Conservation (phyloP, 305 asterid genomes). For the Striga hermonthica region DNA sequence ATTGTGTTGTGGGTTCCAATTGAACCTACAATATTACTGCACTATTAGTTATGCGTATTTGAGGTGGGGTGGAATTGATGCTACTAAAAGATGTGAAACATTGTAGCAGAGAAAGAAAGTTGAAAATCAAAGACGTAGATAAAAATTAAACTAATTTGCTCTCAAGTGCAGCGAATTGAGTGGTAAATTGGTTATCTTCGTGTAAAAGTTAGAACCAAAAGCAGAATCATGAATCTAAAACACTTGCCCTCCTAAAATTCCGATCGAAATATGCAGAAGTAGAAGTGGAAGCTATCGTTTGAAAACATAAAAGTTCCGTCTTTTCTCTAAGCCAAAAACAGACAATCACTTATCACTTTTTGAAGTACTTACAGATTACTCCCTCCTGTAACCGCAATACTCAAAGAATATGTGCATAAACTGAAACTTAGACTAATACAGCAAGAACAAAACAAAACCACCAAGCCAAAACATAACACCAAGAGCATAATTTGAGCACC, state of each 20-base stretch:
- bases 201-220: background rate
- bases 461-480: background rate
- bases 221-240: background rate
- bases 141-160: background rate
- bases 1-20: slow-evolving; percentile 77
- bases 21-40: slow-evolving; percentile 59
- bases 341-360: background rate
- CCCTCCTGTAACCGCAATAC: background rate
- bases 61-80: background rate
- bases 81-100: background rate
- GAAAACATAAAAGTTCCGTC: background rate
- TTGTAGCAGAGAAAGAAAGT: background rate
- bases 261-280: background rate
- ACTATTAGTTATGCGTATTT: slow-evolving; percentile 16
- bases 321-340: background rate
- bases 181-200: background rate
- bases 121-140: background rate
- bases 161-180: background rate
- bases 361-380: background rate
- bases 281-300: background rate
- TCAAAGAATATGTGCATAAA: background rate
- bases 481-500: slow-evolving; percentile 8
- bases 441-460: slow-evolving; percentile 2
- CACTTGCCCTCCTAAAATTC: background rate
- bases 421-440: background rate